Conservation (phyloP, 345 rosid genomes). For the Erysimum cheiranthoides region DNA sequence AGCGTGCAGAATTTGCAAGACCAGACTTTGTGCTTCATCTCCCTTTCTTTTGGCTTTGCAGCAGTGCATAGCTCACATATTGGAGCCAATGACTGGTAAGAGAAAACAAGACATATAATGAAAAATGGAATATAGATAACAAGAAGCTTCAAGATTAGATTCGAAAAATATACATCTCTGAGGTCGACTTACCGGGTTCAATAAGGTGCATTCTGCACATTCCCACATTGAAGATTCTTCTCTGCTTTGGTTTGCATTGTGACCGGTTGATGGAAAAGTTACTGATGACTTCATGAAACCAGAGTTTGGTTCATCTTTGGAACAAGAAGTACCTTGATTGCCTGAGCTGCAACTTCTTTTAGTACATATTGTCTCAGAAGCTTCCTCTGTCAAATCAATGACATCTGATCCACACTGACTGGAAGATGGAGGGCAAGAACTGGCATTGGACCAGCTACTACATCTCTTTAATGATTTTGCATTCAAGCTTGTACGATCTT, state of each 20-base stretch:
- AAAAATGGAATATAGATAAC: background rate
- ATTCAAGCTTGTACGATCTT: conserved; percentile 40
- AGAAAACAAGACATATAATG: conserved; percentile 1
- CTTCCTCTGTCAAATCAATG: conserved; percentile 48
- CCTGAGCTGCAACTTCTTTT: conserved; percentile 55
- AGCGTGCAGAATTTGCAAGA: conserved; percentile 76
- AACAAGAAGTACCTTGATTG: conserved; percentile 28
- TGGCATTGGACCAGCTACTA: conserved; percentile 41
- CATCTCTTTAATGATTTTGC: conserved; percentile 56
- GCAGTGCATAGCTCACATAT: conserved; percentile 66
- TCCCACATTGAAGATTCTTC: conserved; percentile 63
- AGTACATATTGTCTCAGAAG: conserved; percentile 33
- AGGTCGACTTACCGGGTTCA: conserved; percentile 73
- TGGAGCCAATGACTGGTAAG: conserved; percentile 69
- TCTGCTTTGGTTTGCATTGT: conserved; percentile 37
- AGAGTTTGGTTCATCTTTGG: conserved; percentile 17
- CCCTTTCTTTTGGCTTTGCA: conserved; percentile 57
- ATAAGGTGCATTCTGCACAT: conserved; percentile 74
- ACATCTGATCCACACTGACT: conserved; percentile 37
- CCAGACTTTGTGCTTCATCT: conserved; percentile 60
- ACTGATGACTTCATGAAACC: conserved; percentile 32
- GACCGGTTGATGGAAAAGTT: conserved; percentile 35
- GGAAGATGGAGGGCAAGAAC: conserved; percentile 29
- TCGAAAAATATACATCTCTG: background rate
- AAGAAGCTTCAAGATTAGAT: background rate